These are phyloP conservation scores for Diplodia scrobiculata DNA, from an alignment of 2,329 filamentous ascomycete species.

Conservation along the genomic window DNA sequence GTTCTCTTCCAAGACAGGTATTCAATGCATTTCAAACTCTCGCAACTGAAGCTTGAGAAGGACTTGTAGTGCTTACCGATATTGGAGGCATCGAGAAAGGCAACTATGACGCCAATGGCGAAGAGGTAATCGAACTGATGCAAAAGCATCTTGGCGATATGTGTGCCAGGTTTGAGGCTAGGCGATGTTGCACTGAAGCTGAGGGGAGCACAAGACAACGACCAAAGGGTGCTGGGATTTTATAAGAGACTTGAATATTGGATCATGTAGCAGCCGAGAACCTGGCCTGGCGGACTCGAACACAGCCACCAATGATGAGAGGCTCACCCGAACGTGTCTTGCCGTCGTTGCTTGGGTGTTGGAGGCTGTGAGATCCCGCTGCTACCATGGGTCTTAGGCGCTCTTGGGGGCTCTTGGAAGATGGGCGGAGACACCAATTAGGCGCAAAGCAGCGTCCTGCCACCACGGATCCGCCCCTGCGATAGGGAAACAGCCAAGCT, in stretches of 20 bases:
- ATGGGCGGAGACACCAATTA: background rate
- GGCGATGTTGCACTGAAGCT: background rate
- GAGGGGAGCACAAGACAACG: background rate
- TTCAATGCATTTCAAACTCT: too few species aligned
- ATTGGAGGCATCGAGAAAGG: conserved; percentile 68
- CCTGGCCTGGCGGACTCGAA: background rate
- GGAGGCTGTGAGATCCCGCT: background rate
- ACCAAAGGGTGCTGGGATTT: background rate
- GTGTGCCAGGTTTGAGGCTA: background rate
- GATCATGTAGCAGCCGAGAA: conserved; percentile 7
- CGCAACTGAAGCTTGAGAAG: background rate
- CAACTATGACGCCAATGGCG: conserved; percentile 65
- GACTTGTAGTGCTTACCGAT: conserved; percentile 50
- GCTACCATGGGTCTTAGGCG: background rate
- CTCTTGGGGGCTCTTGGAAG: conserved; percentile 17
- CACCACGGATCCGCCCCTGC: background rate
- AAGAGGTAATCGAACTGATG: conserved; percentile 65
- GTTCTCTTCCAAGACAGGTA: too few species aligned
- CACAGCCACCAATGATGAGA: background rate
- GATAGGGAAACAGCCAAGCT: conserved; percentile 10
- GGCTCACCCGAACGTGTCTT: background rate
- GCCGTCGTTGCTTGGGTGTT: conserved; percentile 2
- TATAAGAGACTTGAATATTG: background rate
- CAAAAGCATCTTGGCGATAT: conserved; percentile 41
- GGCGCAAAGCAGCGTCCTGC: background rate